A percentile compares a stretch with the other conserved stretches of the same genome.
phyloP scores from a whole-genome alignment of 2,329 filamentous ascomycete genomes.

The Ploettnerulaceae sp. region DNA sequence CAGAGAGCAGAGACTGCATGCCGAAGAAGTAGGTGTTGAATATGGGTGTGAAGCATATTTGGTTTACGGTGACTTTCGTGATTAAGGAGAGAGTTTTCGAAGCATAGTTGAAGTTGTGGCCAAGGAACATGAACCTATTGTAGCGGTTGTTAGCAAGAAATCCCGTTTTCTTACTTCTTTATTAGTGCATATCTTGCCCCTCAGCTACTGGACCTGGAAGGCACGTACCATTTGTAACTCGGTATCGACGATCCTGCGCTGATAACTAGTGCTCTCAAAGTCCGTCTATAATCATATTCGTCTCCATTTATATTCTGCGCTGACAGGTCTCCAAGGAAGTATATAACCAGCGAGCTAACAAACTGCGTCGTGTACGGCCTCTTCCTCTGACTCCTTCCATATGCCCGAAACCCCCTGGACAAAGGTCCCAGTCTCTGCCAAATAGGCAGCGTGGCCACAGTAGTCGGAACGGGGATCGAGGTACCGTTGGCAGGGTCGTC shows the following conservation, averaged over 20 bases:
- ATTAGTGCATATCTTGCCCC: background rate
- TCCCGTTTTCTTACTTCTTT: background rate
- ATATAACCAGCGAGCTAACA: conserved; percentile 69
- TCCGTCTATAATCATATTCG: conserved; percentile 65
- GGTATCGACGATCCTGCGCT: conserved; percentile 71
- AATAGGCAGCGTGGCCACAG: conserved; percentile 37
- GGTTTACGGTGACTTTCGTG: conserved; percentile 76
- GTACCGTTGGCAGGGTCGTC: conserved; percentile 24
- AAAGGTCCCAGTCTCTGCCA: conserved; percentile 56
- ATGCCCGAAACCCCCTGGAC: conserved; percentile 51
- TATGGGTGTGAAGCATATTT: conserved; percentile 72
- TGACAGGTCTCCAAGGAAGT: conserved; percentile 69
- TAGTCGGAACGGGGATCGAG: conserved; percentile 42
- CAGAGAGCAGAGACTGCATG: conserved; percentile 69
- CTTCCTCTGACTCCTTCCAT: conserved; percentile 64
- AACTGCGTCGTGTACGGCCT: conserved; percentile 79
- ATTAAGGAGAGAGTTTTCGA: conserved; percentile 66
- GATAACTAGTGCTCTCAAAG: conserved; percentile 67
- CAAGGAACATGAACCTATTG: conserved; percentile 71
- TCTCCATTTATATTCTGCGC: conserved; percentile 64
- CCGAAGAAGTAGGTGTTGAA: conserved; percentile 85
- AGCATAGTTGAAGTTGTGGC: conserved; percentile 76
- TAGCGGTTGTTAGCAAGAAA: background rate
- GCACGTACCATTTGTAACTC: conserved; percentile 69
- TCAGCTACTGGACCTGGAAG: background rate